These are phyloP conservation scores for Aspergillus chevalieri DNA, from an alignment of 2,329 filamentous ascomycete genomes.

Conservation along the genomic window DNA sequence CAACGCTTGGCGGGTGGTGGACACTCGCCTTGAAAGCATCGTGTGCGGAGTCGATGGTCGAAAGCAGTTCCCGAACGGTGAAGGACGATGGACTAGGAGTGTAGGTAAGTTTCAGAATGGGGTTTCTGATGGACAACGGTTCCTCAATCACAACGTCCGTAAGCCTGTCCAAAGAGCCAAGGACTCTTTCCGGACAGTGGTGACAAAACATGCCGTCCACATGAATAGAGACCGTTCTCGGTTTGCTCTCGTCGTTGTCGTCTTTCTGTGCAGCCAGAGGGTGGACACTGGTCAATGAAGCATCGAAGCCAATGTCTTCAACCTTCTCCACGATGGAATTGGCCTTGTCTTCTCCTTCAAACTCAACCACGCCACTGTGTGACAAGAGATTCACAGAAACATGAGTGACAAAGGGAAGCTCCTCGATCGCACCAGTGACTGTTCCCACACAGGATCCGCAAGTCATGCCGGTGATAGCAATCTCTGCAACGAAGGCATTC, in stretches of 20 bases:
- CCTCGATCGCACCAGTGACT: conserved; percentile 43
- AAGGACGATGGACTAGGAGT: conserved; percentile 60
- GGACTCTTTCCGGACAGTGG: conserved; percentile 55
- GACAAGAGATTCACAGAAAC: conserved; percentile 48
- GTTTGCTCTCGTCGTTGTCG: conserved; percentile 21
- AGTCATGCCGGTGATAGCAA: conserved; percentile 53
- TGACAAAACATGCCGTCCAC: conserved; percentile 70
- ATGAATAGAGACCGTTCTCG: conserved; percentile 57
- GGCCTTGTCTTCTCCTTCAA: conserved; percentile 43
- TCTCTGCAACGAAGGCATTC: conserved; percentile 35
- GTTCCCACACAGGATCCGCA: conserved; percentile 51
- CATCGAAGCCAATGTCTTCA: conserved; percentile 60
- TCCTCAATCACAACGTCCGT: conserved; percentile 42
- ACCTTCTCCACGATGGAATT: conserved; percentile 44
- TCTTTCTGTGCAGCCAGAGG: conserved; percentile 25
- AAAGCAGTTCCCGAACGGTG: conserved; percentile 69
- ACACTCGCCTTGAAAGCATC: conserved; percentile 61
- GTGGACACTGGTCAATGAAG: conserved; percentile 47
- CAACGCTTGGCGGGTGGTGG: conserved; percentile 73
- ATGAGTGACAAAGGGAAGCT: conserved; percentile 40
- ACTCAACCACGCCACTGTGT: conserved; percentile 45
- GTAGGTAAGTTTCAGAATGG: conserved; percentile 67
- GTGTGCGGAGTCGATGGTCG: conserved; percentile 61
- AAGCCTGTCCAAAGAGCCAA: conserved; percentile 33
- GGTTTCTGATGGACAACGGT: conserved; percentile 52